Conservation (phyloP, 163 green algal species). For the Scenedesmus sp. region DNA sequence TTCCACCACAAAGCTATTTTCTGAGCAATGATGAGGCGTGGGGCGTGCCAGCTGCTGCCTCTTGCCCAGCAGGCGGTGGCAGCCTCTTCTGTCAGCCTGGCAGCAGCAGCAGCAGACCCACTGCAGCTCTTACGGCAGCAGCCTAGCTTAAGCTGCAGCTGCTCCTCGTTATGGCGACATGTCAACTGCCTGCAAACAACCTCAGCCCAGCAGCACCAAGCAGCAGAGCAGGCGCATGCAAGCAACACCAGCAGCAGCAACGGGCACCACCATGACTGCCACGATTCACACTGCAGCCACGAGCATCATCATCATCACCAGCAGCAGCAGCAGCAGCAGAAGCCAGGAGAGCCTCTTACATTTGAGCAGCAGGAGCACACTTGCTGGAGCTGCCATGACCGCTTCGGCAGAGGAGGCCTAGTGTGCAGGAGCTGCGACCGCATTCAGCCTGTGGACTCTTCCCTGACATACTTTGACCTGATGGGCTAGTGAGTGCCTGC, state of each 20-base stretch:
- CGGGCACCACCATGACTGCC: not conserved
- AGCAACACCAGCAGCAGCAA: constrained; percentile 15
- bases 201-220: constrained; percentile 30
- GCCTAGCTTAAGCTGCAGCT: not conserved
- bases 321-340: not conserved
- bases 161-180: not conserved
- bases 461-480: constrained; percentile 65
- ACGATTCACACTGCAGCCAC: not conserved
- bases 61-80: not conserved
- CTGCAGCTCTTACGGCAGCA: not conserved
- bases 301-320: constrained; percentile 13
- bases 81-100: not conserved
- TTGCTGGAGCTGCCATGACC: constrained; percentile 64
- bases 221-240: not conserved
- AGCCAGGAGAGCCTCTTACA: not conserved
- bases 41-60: not conserved
- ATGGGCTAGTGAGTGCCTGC: constrained; percentile 57
- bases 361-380: constrained; percentile 48
- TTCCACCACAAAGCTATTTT: not conserved
- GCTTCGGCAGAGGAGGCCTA: constrained; percentile 53
- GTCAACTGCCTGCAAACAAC: not conserved
- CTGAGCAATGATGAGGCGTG: not conserved
- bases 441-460: constrained; percentile 60
- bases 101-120: constrained; percentile 4
- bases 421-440: constrained; percentile 62